Conservation (phyloP, 78 protist genomes). For the Planoprotostelium fungivorum region DNA sequence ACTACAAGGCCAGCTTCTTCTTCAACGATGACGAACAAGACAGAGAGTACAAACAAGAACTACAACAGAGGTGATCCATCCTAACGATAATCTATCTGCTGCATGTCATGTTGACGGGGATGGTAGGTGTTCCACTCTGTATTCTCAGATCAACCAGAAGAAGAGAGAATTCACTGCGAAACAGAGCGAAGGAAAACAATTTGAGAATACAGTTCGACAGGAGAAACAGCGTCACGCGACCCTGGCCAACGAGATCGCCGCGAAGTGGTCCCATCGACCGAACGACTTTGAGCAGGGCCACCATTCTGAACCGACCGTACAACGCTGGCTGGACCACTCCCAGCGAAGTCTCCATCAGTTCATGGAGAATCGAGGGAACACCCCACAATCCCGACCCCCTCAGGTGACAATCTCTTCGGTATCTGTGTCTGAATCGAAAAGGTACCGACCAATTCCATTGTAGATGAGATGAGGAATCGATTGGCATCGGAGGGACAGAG, state of each 20-base stretch:
- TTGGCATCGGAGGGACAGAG: not conserved
- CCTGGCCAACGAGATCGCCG: not conserved
- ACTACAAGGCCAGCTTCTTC: not conserved
- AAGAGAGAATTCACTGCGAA: not conserved
- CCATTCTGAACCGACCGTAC: no score
- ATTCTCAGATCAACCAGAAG: not conserved
- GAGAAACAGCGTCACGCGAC: not conserved
- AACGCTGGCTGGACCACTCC: no score
- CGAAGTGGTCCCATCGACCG: no score
- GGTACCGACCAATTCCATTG: conserved; percentile 12
- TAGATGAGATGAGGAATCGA: conserved; percentile 21
- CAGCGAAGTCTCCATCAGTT: no score
- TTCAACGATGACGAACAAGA: not conserved
- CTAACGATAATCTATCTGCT: no score
- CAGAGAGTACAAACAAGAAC: not conserved
- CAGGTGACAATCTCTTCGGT: no score
- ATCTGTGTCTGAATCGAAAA: no score
- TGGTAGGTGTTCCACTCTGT: not conserved
- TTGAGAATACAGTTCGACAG: no score
- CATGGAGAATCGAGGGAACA: no score
- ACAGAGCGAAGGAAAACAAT: not conserved
- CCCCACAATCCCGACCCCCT: no score
- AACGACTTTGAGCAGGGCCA: no score
- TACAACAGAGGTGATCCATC: not conserved
- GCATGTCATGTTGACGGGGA: no score